Base-by-base conservation (phyloP, 2,329 filamentous ascomycete species). In the Phyllosticta ampelicida region DNA sequence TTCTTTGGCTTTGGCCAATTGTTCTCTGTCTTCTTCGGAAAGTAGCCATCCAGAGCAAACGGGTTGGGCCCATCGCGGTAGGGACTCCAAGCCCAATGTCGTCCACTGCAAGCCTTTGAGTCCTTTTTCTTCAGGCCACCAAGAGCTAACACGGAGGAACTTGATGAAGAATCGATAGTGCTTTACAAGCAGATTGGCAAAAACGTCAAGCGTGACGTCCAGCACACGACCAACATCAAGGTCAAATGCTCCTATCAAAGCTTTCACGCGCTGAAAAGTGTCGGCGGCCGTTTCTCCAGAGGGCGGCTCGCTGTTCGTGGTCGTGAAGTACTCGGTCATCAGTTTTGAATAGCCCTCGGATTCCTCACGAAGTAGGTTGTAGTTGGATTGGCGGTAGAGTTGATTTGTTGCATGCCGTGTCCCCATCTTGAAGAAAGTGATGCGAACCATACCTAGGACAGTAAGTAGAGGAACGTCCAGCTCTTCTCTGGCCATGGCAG, bases 291-390 rank as follows among this genome's bases (percentile, higher is more conserved):
- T 81, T 61, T 90, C 86, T 56, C 83, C 83, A 1, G 84, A 84
- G n/a, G 86, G 86, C 20, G 85, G 84, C 57, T 86, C 84, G 61
- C 82, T 84, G 64, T 85, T 86, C 66, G 87, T 89, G 0, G 88
- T 95, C 8, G 90, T 92, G 72, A 96, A 99, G 29, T 97, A 85
- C 71, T 99, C 94, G 0, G 92, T 96, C 61, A 96, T 85, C 52
- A 99, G 82, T 71, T 99, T 99, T 0, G 94, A 91, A 69, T 96
- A 99, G 48, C 95, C 94, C 73, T 99, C 94, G 0, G 90, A 90
- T 73, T 99, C 94, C 74, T 99, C 94, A 51, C 94, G 86, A 19
- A 99, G 77, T 8, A 99, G 77, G 67, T 99, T 99, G 77, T 96
- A 97, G 71, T 96, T 97, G 13, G 92, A 90, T 73, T 97, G 94